Evolutionary conservation across 768 basidiomycete species (phyloP).

Genomic region (Lepiota brunneoincarnata): DNA sequence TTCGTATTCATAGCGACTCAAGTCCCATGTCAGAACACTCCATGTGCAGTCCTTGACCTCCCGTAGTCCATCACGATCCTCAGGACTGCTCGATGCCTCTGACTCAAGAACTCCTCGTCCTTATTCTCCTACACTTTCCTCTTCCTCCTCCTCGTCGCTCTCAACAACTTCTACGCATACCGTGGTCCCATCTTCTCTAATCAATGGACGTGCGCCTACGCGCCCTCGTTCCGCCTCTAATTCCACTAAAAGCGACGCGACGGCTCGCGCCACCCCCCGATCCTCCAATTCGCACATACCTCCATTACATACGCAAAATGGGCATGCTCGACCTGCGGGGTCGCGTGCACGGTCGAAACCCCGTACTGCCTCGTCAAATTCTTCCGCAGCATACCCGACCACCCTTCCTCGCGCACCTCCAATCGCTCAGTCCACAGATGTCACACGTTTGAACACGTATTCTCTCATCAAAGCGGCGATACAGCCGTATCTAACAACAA

Average conservation of each 20-base stretch:
- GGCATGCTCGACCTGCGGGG: constrained; percentile 12
- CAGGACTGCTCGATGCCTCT: constrained; percentile 22
- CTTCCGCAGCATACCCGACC: constrained; percentile 15
- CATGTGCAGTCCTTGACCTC: constrained; percentile 35
- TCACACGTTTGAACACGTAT: constrained; percentile 24
- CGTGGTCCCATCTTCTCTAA: constrained; percentile 50
- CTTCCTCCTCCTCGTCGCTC: constrained; percentile 62
- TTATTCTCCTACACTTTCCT: constrained; percentile 50
- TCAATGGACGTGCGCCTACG: constrained; percentile 10
- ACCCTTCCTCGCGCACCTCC: constrained; percentile 20
- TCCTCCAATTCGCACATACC: constrained; percentile 9
- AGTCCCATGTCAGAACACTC: constrained; percentile 38
- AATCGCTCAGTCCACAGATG: constrained; percentile 23
- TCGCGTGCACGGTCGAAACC: constrained; percentile 23
- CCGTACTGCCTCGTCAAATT: constrained; percentile 17
- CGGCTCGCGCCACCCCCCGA: constrained; percentile 2
- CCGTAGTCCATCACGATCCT: constrained; percentile 22
- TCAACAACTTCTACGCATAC: constrained; percentile 76
- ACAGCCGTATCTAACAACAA: constrained; percentile 44
- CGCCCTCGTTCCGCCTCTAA: constrained; percentile 25
- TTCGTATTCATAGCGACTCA: constrained; percentile 29
- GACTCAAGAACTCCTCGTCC: constrained; percentile 33
- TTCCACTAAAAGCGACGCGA: constrained; percentile 34
- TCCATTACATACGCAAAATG: constrained; percentile 14
- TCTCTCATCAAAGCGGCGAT: constrained; percentile 48